Conservation (phyloP, 768 basidiomycete species). For the Macrolepiota dolichaula region DNA sequence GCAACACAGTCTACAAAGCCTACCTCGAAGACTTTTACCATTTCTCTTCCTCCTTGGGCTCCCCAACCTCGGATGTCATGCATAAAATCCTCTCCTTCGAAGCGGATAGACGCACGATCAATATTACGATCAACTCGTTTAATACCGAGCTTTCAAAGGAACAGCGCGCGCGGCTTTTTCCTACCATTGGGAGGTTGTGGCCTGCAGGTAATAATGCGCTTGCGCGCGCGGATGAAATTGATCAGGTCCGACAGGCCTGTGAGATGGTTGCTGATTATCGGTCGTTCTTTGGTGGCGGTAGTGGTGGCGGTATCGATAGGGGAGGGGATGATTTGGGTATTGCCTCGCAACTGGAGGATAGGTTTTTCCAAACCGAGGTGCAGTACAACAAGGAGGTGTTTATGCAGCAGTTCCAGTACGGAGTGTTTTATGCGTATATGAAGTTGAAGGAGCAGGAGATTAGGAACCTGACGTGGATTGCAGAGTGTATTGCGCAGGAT, state of each 20-base stretch:
- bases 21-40: conserved; percentile 97
- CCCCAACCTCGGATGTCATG: conserved; percentile 92
- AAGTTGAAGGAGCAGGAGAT: conserved; percentile 92
- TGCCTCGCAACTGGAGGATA: conserved; percentile 80
- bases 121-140: conserved; percentile 99
- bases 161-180: conserved; percentile 91
- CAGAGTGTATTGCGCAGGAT: conserved; percentile 97
- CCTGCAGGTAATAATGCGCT: conserved; percentile 95
- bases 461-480: conserved; percentile 88
- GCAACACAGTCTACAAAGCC: conserved; percentile 97
- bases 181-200: conserved; percentile 88
- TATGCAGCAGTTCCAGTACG: conserved; percentile 94
- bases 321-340: conserved; percentile 41
- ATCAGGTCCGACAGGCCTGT: conserved; percentile 84
- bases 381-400: conserved; percentile 93
- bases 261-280: conserved; percentile 90
- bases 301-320: conserved; percentile 38
- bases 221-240: conserved; percentile 92
- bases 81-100: conserved; percentile 89
- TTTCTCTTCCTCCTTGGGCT: conserved; percentile 75
- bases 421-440: conserved; percentile 89
- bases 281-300: conserved; percentile 75
- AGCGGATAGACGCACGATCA: conserved; percentile 94
- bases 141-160: conserved; percentile 94
- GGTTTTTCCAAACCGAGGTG: conserved; percentile 93